Evolutionary conservation across 2,329 filamentous ascomycete genomes (phyloP).

Genomic region (Blastomyces parvus): DNA sequence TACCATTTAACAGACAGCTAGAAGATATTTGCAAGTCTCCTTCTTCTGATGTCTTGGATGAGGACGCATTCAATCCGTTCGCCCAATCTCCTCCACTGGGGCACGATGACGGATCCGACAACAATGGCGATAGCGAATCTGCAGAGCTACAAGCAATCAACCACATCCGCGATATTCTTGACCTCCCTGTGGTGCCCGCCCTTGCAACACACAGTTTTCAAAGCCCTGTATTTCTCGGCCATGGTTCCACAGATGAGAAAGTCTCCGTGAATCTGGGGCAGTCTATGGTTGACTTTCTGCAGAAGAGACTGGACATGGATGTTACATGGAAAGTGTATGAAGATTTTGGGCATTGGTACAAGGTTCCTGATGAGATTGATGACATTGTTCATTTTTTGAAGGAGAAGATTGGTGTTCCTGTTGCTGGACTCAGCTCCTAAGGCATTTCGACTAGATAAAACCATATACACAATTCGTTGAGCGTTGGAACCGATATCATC

Average conservation of each 20-base stretch:
- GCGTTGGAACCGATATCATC: too few species aligned
- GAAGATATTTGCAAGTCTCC: not conserved
- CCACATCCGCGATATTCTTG: slow-evolving; percentile 28
- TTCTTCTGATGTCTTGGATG: not conserved
- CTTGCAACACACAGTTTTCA: slow-evolving; percentile 6
- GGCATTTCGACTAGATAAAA: too few species aligned
- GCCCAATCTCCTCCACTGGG: not conserved
- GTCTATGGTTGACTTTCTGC: slow-evolving; percentile 23
- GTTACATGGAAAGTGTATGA: slow-evolving; percentile 36
- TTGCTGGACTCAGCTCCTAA: too few species aligned
- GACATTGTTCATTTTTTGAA: slow-evolving; percentile 33
- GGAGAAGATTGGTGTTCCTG: slow-evolving; percentile 17
- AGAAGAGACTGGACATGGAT: slow-evolving; percentile 11
- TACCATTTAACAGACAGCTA: slow-evolving; percentile 30
- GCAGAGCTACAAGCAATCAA: slow-evolving; percentile 20
- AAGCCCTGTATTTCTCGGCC: slow-evolving; percentile 39
- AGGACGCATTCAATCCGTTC: not conserved
- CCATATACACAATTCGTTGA: too few species aligned
- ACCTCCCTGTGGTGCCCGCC: slow-evolving; percentile 16
- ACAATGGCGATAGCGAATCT: slow-evolving; percentile 10
- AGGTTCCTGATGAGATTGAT: slow-evolving; percentile 41
- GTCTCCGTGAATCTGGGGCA: slow-evolving; percentile 28
- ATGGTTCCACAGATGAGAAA: slow-evolving; percentile 35
- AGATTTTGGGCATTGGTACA: slow-evolving; percentile 42
- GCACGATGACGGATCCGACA: slow-evolving; percentile 8